Base-by-base conservation (phyloP, 805 yeast genomes). In the Monosporozyma unispora region DNA sequence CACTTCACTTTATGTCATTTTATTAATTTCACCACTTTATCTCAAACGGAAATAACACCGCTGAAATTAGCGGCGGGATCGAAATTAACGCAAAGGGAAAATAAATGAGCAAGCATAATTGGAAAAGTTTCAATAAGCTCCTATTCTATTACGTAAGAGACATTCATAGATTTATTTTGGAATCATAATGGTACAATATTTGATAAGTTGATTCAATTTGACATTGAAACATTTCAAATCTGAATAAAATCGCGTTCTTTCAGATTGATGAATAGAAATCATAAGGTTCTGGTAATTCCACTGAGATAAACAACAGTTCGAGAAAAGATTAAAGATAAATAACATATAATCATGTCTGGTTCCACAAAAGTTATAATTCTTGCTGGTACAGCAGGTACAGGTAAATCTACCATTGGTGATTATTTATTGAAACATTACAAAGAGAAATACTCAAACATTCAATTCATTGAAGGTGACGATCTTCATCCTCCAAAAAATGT, bases 371-470 rank as follows among this genome's bases (percentile, higher is more conserved):
- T 80, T 1, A 65, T 79, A 28, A 80, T 89, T 2, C 80, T 91
- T 8, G 96, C 95, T 11, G 99, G 99, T 0, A 96, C 98, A 0
- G 90, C 96, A 0, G 98, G 98, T 8, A 85, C 96, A 1, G 99
- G 99, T 0, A 93, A 93, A 64, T 75, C 95, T 21, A 87, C 96
- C 1, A 77, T 85, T 19, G 95, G 87, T 0, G 69, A 69, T 12
- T 59, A 65, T 10, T 59, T 90, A 19, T 65, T 83, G 0, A 52
- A 68, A 19, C 60, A 67, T 21, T 57, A 56, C 37, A 48, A 48
- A 3, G 47, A 50, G 4, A 48, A 50, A 25, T 55, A 58, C 28
- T 73, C 79, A 18, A 51, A 65, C 2, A 73, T 83, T 45, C 73
- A 80, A 2, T 89, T 78, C 61, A 65, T 89, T 11, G 99, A 93